Conservation (phyloP, 1,284 basidiomycete genomes). For the Sphagnurus paluster region DNA sequence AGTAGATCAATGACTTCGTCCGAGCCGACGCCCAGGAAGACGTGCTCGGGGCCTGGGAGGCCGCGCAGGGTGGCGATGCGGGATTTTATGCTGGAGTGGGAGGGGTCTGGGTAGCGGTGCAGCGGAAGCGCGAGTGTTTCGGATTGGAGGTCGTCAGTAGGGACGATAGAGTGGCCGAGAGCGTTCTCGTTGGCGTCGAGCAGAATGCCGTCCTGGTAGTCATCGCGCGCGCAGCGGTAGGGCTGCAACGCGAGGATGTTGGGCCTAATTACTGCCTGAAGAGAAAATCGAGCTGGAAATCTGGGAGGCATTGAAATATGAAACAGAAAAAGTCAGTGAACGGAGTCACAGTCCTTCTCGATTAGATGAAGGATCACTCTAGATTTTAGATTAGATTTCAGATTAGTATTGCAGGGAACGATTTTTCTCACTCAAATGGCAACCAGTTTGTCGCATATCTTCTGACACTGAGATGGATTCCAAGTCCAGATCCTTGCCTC, state of each 20-base stretch:
- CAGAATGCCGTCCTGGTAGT: slow-evolving; percentile 92
- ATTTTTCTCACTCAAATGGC: too few relatives aligned
- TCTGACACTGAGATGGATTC: too few relatives aligned
- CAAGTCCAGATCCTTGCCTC: too few relatives aligned
- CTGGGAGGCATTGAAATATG: slow-evolving; percentile 39
- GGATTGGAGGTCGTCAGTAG: slow-evolving; percentile 28
- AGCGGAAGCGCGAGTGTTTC: slow-evolving; percentile 53
- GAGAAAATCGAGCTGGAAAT: slow-evolving; percentile 76
- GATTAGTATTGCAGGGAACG: too few relatives aligned
- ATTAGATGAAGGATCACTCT: too few relatives aligned
- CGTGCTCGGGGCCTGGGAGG: slow-evolving; percentile 66
- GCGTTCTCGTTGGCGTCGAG: slow-evolving; percentile 99
- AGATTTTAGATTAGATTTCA: too few relatives aligned
- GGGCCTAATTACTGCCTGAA: slow-evolving; percentile 84
- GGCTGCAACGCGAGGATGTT: slow-evolving; percentile 93
- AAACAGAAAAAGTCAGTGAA: too few relatives aligned
- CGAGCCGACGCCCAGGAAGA: slow-evolving; percentile 95
- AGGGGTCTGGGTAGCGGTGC: slow-evolving; percentile 88
- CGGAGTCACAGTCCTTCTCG: too few relatives aligned
- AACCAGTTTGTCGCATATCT: too few relatives aligned
- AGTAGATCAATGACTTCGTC: slow-evolving; percentile 97
- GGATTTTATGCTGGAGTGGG: slow-evolving; percentile 77
- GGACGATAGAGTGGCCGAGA: slow-evolving; percentile 82
- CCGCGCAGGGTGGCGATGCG: slow-evolving; percentile 74
- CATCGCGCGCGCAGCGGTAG: slow-evolving; percentile 95